phyloP scores from a whole-genome alignment of 805 yeast species.

The Ogataea pini region DNA sequence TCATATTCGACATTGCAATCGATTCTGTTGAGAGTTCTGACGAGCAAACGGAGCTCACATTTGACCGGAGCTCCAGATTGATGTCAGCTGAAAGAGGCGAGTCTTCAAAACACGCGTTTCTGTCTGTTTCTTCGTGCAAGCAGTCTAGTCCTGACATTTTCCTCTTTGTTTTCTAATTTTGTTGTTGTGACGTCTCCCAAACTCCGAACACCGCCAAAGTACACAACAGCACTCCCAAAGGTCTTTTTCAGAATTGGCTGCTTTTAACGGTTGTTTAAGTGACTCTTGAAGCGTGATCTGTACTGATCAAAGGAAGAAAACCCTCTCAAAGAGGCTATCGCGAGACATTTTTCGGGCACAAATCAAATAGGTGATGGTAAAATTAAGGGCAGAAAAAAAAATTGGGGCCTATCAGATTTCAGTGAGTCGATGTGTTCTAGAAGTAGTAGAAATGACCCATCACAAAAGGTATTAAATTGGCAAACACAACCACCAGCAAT shows the following conservation, averaged over 20 bases:
- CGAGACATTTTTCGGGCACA: slow-evolving; percentile 4
- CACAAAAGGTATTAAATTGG: background rate
- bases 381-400: background rate
- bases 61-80: slow-evolving; percentile 14
- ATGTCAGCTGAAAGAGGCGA: slow-evolving; percentile 15
- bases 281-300: background rate
- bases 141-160: background rate
- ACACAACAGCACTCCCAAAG: background rate
- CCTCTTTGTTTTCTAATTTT: background rate
- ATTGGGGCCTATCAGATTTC: background rate
- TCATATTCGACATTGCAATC: slow-evolving; percentile 9
- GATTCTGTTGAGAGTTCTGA: slow-evolving; percentile 17
- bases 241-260: background rate
- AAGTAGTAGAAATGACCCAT: background rate
- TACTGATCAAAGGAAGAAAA: background rate
- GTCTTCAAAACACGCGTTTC: slow-evolving; percentile 11
- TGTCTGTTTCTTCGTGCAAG: background rate
- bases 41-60: slow-evolving; percentile 12
- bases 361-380: no score
- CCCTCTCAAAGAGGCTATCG: slow-evolving; percentile 5
- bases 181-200: background rate
- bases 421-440: background rate
- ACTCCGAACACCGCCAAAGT: background rate
- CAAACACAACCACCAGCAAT: no score
- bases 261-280: background rate